Conservation (phyloP, 441 rosid species). For the Gossypium davidsonii region DNA sequence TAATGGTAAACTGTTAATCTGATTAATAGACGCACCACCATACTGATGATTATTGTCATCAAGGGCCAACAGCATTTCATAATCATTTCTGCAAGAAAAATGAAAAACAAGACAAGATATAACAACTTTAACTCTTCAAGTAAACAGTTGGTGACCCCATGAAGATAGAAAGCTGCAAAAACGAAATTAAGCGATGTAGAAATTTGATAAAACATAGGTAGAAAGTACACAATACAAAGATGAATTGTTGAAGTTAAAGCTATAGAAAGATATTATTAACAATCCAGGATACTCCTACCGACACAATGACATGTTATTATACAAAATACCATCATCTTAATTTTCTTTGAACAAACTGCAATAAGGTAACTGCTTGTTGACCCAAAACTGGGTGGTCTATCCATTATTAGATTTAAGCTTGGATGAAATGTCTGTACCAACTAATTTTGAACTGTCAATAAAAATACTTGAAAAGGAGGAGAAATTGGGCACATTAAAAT, state of each 20-base stretch:
- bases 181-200: not conserved
- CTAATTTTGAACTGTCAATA: not conserved
- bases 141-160: not conserved
- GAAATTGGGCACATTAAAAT: not conserved
- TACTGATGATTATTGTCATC: constrained; percentile 57
- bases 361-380: not conserved
- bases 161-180: not conserved
- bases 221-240: not conserved
- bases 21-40: constrained; percentile 58
- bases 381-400: not conserved
- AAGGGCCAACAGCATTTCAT: constrained; percentile 83
- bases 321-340: not conserved
- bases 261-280: not conserved
- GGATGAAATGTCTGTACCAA: not conserved
- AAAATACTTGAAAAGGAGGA: not conserved
- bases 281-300: not conserved
- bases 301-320: not conserved
- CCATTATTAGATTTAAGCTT: not conserved
- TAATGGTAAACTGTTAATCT: constrained; percentile 74
- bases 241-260: not conserved
- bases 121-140: not conserved
- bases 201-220: not conserved
- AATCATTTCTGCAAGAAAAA: constrained; percentile 61
- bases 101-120: not conserved
- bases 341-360: not conserved